Conservation (phyloP, 768 basidiomycete genomes). For the Hypholoma sublateritium region DNA sequence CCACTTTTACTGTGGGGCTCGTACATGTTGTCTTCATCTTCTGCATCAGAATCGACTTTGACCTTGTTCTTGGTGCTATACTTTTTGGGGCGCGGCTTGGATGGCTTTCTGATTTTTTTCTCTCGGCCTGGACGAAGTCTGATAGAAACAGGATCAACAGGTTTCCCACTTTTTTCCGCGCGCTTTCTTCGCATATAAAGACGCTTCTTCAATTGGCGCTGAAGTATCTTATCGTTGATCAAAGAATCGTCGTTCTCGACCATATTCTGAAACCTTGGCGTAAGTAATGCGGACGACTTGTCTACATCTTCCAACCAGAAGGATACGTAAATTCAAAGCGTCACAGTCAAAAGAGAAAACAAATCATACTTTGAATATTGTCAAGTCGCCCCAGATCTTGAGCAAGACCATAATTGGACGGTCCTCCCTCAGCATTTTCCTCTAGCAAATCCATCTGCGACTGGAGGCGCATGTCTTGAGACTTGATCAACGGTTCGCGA, state of each 20-base stretch:
- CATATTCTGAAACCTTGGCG: neutral
- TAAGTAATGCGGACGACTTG: too few relatives aligned
- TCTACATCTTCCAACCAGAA: neutral
- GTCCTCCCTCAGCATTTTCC: neutral
- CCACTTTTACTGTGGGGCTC: constrained; percentile 30
- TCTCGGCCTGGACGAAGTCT: constrained; percentile 39
- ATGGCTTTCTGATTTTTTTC: constrained; percentile 17
- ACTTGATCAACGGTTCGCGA: constrained; percentile 14
- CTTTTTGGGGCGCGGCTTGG: constrained; percentile 20
- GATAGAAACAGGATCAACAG: constrained; percentile 23
- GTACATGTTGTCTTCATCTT: constrained; percentile 5
- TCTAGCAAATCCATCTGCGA: neutral
- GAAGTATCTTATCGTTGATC: constrained; percentile 36
- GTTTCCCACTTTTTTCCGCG: constrained; percentile 43
- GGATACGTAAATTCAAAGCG: neutral
- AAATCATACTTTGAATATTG: neutral
- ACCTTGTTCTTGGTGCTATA: constrained; percentile 15
- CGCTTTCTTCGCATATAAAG: constrained; percentile 74
- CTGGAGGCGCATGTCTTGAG: neutral
- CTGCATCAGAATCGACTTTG: neutral
- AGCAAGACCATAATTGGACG: neutral
- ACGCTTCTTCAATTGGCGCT: constrained; percentile 59
- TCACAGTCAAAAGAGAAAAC: neutral
- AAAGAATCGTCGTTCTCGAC: neutral
- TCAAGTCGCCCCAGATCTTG: too few relatives aligned